phyloP scores from a whole-genome alignment of 805 yeast species.

The Wickerhamiella sergipiensis region DNA sequence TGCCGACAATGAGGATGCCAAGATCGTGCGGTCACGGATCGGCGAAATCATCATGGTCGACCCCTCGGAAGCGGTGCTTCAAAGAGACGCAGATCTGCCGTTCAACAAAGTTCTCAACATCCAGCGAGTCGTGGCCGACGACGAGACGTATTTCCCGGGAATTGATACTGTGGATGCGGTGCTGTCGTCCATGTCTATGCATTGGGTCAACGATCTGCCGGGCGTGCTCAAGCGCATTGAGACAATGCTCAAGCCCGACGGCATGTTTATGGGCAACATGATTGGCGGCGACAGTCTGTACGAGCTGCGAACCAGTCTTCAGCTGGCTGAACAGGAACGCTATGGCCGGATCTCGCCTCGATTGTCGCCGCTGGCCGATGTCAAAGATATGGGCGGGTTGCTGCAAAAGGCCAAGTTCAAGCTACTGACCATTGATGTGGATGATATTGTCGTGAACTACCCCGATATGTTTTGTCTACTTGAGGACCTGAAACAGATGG shows the following conservation, averaged over 20 bases:
- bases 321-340: constrained; percentile 71
- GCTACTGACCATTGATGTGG: constrained; percentile 71
- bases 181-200: constrained; percentile 56
- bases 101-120: constrained; percentile 35
- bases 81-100: constrained; percentile 34
- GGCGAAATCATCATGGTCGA: constrained; percentile 53
- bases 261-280: constrained; percentile 67
- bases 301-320: constrained; percentile 67
- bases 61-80: constrained; percentile 38
- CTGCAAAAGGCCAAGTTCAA: constrained; percentile 66
- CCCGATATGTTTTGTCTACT: constrained; percentile 57
- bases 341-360: constrained; percentile 70
- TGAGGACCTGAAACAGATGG: constrained; percentile 67
- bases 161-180: constrained; percentile 52
- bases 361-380: constrained; percentile 66
- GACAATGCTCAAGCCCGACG: constrained; percentile 57
- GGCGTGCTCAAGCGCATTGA: constrained; percentile 42
- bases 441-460: constrained; percentile 65
- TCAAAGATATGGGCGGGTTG: constrained; percentile 60
- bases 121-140: constrained; percentile 47
- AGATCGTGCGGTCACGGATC: constrained; percentile 38
- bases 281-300: constrained; percentile 78
- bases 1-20: constrained; percentile 36
- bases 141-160: constrained; percentile 32
- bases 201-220: constrained; percentile 84